These are phyloP conservation scores for Pinus albicaulis DNA, from an alignment of 75 land plant species.

Conservation along the genomic window DNA sequence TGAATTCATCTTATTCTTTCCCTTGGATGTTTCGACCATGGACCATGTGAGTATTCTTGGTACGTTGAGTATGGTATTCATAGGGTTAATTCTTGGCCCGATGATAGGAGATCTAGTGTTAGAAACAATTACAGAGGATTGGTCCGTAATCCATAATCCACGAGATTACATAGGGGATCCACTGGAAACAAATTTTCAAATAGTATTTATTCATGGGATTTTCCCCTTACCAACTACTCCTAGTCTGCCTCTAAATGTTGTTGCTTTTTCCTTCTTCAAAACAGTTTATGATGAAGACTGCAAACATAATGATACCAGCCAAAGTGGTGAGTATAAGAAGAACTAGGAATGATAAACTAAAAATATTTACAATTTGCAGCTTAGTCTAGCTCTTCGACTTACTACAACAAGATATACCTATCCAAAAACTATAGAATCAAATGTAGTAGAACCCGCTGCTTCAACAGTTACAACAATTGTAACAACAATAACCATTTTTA, in stretches of 20 bases:
- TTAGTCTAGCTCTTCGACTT: too few relatives aligned
- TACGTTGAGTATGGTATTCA: conserved; percentile 4
- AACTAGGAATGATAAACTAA: too few relatives aligned
- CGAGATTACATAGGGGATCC: conserved; percentile 30
- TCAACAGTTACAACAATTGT: too few relatives aligned
- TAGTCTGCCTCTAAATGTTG: conserved; percentile 12
- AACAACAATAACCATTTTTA: too few relatives aligned
- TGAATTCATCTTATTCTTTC: background rate
- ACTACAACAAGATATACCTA: too few relatives aligned
- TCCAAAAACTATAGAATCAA: too few relatives aligned
- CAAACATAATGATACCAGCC: too few relatives aligned
- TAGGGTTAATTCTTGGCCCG: conserved; percentile 3
- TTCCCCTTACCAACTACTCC: conserved; percentile 21
- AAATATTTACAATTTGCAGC: too few relatives aligned
- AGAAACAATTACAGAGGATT: background rate
- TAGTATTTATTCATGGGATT: conserved; percentile 27
- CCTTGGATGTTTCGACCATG: background rate
- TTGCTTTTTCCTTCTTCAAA: conserved; percentile 18
- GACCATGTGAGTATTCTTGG: conserved; percentile 17
- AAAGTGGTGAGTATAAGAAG: too few relatives aligned
- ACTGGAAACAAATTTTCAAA: conserved; percentile 38
- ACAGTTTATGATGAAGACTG: conserved; percentile 13
- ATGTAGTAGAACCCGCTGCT: too few relatives aligned
- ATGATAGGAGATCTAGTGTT: conserved; percentile 5
- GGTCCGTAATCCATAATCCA: background rate